phyloP scores from a whole-genome alignment of 371 early-diverging fungal species.

The Circinella umbellata region DNA sequence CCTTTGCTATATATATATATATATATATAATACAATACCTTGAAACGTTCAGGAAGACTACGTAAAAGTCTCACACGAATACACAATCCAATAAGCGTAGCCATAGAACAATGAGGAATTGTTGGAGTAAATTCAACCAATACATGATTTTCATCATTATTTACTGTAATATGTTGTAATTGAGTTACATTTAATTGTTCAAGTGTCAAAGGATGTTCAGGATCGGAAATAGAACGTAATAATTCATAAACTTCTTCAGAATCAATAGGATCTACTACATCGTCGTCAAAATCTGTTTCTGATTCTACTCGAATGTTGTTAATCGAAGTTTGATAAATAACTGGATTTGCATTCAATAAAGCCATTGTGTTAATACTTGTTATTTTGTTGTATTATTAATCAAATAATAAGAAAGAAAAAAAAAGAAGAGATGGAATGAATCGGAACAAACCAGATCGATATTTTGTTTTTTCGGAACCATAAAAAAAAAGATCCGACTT shows the following conservation, averaged over 20 bases:
- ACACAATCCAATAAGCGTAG: slow-evolving; percentile 98
- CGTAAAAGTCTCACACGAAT: slow-evolving; percentile 92
- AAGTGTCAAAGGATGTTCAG: slow-evolving; percentile 97
- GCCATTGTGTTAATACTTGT: slow-evolving; percentile 28
- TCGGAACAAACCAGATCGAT: background rate
- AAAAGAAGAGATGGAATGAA: slow-evolving; percentile 1
- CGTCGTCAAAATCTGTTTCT: slow-evolving; percentile 71
- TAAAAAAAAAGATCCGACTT: too few species aligned
- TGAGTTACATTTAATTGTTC: slow-evolving; percentile 96
- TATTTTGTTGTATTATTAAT: too few species aligned
- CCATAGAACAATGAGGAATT: slow-evolving; percentile 99
- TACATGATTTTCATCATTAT: slow-evolving; percentile 68
- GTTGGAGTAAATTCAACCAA: slow-evolving; percentile 95
- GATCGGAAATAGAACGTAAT: slow-evolving; percentile 97
- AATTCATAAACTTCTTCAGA: slow-evolving; percentile 91
- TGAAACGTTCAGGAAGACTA: slow-evolving; percentile 88
- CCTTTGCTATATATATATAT: too few species aligned
- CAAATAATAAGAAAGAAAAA: background rate
- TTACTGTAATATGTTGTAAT: slow-evolving; percentile 82
- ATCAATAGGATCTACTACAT: slow-evolving; percentile 78
- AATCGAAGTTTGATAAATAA: slow-evolving; percentile 70
- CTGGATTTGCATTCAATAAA: slow-evolving; percentile 85
- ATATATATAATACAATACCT: slow-evolving; percentile 56
- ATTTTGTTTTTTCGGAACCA: too few species aligned
- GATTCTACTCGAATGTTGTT: slow-evolving; percentile 55